phyloP scores from a whole-genome alignment of 2,329 filamentous ascomycete genomes.

The Apiospora hydei region DNA sequence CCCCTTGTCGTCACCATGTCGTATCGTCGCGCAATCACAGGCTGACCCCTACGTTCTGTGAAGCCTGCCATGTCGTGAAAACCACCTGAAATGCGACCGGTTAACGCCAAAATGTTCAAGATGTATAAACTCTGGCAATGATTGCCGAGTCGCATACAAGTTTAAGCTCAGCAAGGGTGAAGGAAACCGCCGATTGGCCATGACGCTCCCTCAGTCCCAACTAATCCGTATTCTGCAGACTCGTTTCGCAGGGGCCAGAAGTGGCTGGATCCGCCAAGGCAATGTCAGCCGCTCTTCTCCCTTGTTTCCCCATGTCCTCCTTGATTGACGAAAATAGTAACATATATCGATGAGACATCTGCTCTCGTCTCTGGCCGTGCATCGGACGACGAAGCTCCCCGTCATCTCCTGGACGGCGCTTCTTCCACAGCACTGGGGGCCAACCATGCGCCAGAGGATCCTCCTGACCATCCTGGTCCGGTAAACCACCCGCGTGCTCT shows the following conservation, averaged over 20 bases:
- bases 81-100: constrained; percentile 56
- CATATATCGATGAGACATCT: constrained; percentile 42
- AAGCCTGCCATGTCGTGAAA: constrained; percentile 55
- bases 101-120: constrained; percentile 42
- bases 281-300: constrained; percentile 23
- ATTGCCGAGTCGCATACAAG: constrained; percentile 43
- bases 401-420: constrained; percentile 26
- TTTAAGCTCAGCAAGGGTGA: constrained; percentile 44
- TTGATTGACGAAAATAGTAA: constrained; percentile 33
- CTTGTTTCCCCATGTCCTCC: not conserved
- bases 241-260: constrained; percentile 40
- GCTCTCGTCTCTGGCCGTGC: constrained; percentile 35
- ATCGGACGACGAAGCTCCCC: constrained; percentile 32
- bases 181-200: not conserved
- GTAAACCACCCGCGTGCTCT: not conserved
- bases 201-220: not conserved
- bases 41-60: constrained; percentile 7
- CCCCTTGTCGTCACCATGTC: not conserved
- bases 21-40: not conserved
- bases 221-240: constrained; percentile 28
- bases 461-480: not conserved
- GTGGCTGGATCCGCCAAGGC: constrained; percentile 40
- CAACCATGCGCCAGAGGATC: not conserved
- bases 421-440: not conserved
- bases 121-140: constrained; percentile 42